Evolutionary conservation across 768 basidiomycete genomes (phyloP).

Genomic region (Boletus coccyginus): DNA sequence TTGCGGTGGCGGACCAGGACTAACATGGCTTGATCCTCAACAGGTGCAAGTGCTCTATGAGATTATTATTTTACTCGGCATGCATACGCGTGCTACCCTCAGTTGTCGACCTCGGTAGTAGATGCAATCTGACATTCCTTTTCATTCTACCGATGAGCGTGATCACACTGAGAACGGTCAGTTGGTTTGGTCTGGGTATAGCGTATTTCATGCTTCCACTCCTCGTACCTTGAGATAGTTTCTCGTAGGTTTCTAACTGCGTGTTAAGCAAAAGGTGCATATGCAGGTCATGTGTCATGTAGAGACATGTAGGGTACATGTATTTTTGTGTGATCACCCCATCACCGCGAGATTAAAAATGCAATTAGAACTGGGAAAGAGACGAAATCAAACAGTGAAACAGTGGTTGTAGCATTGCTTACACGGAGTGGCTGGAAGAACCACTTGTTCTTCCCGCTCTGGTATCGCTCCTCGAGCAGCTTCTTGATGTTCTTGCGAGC

Average conservation of each 20-base stretch:
- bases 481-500: slow-evolving; percentile 97
- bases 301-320: slow-evolving; percentile 38
- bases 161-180: background rate
- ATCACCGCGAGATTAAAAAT: slow-evolving; percentile 10
- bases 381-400: slow-evolving; percentile 3
- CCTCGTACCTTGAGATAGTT: background rate
- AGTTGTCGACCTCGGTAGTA: slow-evolving; percentile 15
- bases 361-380: slow-evolving; percentile 35
- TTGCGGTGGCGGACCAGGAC: background rate
- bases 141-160: slow-evolving; percentile 5
- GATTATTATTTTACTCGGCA: slow-evolving; percentile 12
- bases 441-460: slow-evolving; percentile 95
- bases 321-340: slow-evolving; percentile 31
- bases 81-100: slow-evolving; percentile 11
- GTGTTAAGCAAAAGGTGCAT: slow-evolving; percentile 13
- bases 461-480: slow-evolving; percentile 93
- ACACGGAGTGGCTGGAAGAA: slow-evolving; percentile 89
- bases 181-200: background rate
- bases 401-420: slow-evolving; percentile 23
- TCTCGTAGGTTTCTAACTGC: background rate
- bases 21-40: background rate
- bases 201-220: background rate
- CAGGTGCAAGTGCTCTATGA: slow-evolving; percentile 51
- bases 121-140: slow-evolving; percentile 22
- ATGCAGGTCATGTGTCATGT: slow-evolving; percentile 25